phyloP scores from a whole-genome alignment of 768 basidiomycete genomes.

The Trametes sanguinea region DNA sequence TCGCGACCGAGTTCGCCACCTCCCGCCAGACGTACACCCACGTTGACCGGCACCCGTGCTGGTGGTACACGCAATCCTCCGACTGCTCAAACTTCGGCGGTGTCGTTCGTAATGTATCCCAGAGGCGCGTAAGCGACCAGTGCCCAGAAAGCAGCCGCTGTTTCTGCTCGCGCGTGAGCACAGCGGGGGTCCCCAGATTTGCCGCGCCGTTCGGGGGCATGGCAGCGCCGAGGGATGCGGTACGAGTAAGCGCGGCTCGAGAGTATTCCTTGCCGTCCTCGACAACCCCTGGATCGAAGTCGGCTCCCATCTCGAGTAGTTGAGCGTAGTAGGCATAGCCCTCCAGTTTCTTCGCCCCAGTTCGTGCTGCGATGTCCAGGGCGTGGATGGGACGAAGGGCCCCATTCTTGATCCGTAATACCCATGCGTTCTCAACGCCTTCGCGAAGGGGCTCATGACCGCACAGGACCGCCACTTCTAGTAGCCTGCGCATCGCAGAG shows the following conservation, averaged over 20 bases:
- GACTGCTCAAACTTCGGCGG: conserved; percentile 35
- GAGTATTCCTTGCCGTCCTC: conserved; percentile 14
- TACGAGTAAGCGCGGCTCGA: background rate
- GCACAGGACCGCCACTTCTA: conserved; percentile 39
- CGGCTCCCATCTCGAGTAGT: conserved; percentile 32
- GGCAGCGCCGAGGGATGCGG: background rate
- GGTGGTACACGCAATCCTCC: conserved; percentile 39
- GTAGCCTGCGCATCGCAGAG: conserved; percentile 35
- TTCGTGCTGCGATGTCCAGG: conserved; percentile 34
- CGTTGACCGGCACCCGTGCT: conserved; percentile 37
- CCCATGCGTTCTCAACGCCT: conserved; percentile 37
- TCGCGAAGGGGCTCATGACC: conserved; percentile 29
- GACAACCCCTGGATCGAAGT: conserved; percentile 23
- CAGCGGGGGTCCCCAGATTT: conserved; percentile 18
- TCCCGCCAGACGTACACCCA: conserved; percentile 41
- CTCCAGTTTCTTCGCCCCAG: conserved; percentile 31
- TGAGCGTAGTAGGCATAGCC: conserved; percentile 40
- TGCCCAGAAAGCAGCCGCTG: conserved; percentile 39
- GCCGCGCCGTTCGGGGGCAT: background rate
- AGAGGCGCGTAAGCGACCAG: conserved; percentile 37
- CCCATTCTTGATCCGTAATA: conserved; percentile 35
- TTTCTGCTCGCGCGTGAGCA: conserved; percentile 34
- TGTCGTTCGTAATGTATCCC: conserved; percentile 34
- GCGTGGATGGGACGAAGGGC: conserved; percentile 35
- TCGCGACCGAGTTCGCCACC: conserved; percentile 30